phyloP scores from a whole-genome alignment of 2,329 filamentous ascomycete genomes.

The Colletotrichum graminicola region DNA sequence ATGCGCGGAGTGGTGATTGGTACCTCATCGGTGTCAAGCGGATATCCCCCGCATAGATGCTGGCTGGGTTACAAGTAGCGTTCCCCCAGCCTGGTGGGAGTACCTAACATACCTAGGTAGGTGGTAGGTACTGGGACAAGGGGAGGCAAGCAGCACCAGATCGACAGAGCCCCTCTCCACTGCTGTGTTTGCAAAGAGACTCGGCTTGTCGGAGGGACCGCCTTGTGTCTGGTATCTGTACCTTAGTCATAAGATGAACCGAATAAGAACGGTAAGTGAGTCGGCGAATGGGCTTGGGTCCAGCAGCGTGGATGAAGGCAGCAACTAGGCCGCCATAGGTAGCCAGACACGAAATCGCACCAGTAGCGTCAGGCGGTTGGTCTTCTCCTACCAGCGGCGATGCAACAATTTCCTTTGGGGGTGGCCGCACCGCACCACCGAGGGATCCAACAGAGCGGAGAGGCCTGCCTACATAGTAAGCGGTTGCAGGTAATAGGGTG shows the following conservation, averaged over 20 bases:
- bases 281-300: slow-evolving; percentile 35
- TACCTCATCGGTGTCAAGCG: slow-evolving; percentile 23
- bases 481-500: slow-evolving; percentile 5
- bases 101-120: too few relatives aligned
- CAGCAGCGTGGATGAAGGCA: slow-evolving; percentile 33
- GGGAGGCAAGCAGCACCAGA: slow-evolving; percentile 28
- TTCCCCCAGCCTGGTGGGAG: slow-evolving; percentile 33
- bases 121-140: slow-evolving; percentile 23
- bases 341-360: slow-evolving; percentile 24
- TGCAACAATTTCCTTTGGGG: slow-evolving; percentile 35
- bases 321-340: slow-evolving; percentile 9
- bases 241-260: slow-evolving; percentile 26
- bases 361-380: slow-evolving; percentile 21
- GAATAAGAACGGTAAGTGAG: slow-evolving; percentile 27
- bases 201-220: slow-evolving; percentile 9
- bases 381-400: slow-evolving; percentile 22
- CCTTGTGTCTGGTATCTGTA: too few relatives aligned
- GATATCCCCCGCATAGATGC: slow-evolving; percentile 40
- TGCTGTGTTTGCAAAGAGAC: slow-evolving; percentile 17
- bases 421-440: slow-evolving; percentile 28
- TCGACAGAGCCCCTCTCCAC: slow-evolving; percentile 30
- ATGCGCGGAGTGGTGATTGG: slow-evolving; percentile 15
- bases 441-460: slow-evolving; percentile 39
- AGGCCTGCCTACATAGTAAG: slow-evolving; percentile 13
- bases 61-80: slow-evolving; percentile 21